Conservation (phyloP, 1,284 basidiomycete species). For the Cystobasidium slooffiae region DNA sequence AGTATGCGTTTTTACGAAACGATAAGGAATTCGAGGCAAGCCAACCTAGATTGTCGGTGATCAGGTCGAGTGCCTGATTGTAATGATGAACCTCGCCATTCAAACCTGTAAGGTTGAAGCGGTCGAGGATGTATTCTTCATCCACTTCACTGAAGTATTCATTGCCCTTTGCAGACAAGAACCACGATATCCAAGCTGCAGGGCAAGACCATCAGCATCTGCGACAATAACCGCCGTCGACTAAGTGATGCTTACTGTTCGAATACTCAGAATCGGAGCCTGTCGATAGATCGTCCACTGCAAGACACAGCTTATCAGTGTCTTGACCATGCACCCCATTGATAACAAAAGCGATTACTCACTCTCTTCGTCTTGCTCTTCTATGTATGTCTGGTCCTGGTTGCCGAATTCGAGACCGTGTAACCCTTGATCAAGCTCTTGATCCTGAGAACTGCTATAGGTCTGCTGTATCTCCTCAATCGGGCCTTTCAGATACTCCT, state of each 20-base stretch:
- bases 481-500: neutral
- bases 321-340: neutral
- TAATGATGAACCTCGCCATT: constrained; percentile 97
- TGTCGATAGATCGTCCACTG: constrained; percentile 52
- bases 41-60: constrained; percentile 83
- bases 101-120: constrained; percentile 92
- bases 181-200: constrained; percentile 88
- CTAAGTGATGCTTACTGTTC: constrained; percentile 46
- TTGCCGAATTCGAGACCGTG: constrained; percentile 1
- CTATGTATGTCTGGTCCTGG: constrained; percentile 5
- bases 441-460: constrained; percentile 13
- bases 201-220: neutral
- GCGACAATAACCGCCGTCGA: neutral
- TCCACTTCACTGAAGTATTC: constrained; percentile 99
- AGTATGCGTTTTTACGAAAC: neutral
- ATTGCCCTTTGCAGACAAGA: constrained; percentile 80
- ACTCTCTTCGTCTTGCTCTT: constrained; percentile 19
- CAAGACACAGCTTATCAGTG: neutral
- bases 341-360: neutral
- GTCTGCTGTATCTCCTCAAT: constrained; percentile 5
- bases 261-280: constrained; percentile 52
- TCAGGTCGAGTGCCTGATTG: constrained; percentile 88
- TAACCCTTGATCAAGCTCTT: constrained; percentile 11
- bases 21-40: neutral
- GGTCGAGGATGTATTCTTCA: constrained; percentile 97